Evolutionary conservation across 148 eudicot genomes (phyloP).

Genomic region (Selenicereus undatus): DNA sequence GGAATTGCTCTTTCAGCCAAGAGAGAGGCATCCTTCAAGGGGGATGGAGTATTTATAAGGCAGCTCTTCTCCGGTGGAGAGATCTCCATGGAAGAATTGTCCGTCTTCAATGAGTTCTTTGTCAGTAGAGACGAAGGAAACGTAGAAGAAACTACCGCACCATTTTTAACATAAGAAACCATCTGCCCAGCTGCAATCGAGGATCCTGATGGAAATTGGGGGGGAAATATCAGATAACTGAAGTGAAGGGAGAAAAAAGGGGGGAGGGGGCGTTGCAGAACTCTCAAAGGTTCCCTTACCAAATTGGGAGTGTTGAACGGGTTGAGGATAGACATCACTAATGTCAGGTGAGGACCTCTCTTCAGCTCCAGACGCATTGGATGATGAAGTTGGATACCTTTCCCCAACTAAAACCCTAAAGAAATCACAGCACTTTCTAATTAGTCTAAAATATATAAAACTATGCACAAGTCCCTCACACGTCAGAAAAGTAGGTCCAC

Average conservation of each 20-base stretch:
- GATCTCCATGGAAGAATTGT: constrained; percentile 34
- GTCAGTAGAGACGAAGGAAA: constrained; percentile 37
- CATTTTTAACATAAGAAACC: constrained; percentile 31
- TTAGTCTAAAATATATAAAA: neutral
- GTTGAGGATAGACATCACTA: constrained; percentile 28
- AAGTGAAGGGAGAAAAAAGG: neutral
- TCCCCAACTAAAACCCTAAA: constrained; percentile 26
- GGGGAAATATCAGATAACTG: neutral
- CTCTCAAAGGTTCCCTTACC: constrained; percentile 30
- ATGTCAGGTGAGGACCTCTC: constrained; percentile 33
- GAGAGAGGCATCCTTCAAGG: constrained; percentile 30
- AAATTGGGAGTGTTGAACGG: constrained; percentile 24
- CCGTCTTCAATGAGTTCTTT: constrained; percentile 32
- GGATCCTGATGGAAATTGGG: constrained; percentile 35
- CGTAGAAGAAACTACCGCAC: constrained; percentile 28
- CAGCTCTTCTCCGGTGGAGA: constrained; percentile 50
- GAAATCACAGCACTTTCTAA: neutral
- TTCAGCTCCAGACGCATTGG: constrained; percentile 30
- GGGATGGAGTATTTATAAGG: constrained; percentile 51
- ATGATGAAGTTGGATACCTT: constrained; percentile 27
- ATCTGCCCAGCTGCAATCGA: constrained; percentile 27
- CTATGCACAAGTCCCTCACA: neutral
- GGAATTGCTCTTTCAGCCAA: constrained; percentile 36
- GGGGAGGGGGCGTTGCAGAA: neutral
- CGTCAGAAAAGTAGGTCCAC: neutral